These are phyloP conservation scores for Euphorbia lathyris DNA, from an alignment of 345 rosid species.

Conservation along the genomic window DNA sequence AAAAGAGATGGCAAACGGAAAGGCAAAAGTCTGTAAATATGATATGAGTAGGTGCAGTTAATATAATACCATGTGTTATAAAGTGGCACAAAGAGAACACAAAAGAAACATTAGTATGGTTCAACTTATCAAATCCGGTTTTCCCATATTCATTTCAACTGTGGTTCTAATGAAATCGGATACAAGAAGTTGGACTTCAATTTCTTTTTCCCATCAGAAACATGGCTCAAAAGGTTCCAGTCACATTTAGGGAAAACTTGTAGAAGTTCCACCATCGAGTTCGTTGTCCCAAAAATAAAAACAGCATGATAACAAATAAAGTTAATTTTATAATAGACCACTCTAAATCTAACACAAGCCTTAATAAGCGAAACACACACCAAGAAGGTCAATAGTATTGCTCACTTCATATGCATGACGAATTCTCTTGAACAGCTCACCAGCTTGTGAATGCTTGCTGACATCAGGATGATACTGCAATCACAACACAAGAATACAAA, in stretches of 20 bases:
- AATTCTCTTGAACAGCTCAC: constrained; percentile 74
- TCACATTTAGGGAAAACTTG: not conserved
- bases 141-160: not conserved
- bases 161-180: not conserved
- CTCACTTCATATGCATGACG: constrained; percentile 75
- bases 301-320: not conserved
- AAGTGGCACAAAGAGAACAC: not conserved
- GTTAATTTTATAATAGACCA: not conserved
- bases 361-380: not conserved
- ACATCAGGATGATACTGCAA: constrained; percentile 89
- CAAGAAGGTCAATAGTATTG: constrained; percentile 19
- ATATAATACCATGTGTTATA: not conserved
- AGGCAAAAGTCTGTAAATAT: not conserved
- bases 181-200: not conserved
- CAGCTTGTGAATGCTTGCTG: constrained; percentile 61
- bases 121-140: not conserved
- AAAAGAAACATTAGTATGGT: not conserved
- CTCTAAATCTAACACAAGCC: constrained; percentile 14
- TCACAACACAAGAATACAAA: constrained; percentile 18
- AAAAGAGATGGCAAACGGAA: not conserved
- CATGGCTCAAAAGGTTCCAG: not conserved
- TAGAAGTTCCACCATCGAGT: not conserved
- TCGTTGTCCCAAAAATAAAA: not conserved
- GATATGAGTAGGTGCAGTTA: not conserved
- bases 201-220: not conserved